phyloP scores from a whole-genome alignment of 139 green algal genomes.

The Chlamydomonas sp. region DNA sequence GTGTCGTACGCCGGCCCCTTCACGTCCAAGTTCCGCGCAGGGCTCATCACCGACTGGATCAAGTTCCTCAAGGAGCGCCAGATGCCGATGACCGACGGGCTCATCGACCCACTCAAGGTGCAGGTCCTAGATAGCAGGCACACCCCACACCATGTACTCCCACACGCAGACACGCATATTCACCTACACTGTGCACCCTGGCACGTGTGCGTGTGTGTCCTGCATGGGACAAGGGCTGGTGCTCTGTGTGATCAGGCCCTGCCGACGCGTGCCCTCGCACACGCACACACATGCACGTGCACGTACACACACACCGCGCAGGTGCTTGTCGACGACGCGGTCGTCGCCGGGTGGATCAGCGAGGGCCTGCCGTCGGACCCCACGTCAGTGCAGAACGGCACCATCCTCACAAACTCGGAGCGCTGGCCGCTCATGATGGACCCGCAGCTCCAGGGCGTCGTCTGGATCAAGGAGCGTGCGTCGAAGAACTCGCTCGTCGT shows the following conservation, averaged over 20 bases:
- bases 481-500: slow-evolving; percentile 72
- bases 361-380: slow-evolving; percentile 70
- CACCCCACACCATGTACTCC: no score
- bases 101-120: slow-evolving; percentile 62
- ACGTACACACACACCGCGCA: no score
- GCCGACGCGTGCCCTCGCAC: no score
- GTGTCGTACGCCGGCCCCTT: slow-evolving; percentile 69
- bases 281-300: no score
- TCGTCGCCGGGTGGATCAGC: slow-evolving; percentile 62
- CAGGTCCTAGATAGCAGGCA: no score
- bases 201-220: no score
- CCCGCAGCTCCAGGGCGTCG: slow-evolving; percentile 79
- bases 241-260: background rate
- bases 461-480: slow-evolving; percentile 82
- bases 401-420: slow-evolving; percentile 74
- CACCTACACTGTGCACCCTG: background rate
- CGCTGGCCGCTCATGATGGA: slow-evolving; percentile 80
- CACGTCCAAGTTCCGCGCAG: slow-evolving; percentile 59
- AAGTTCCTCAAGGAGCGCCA: slow-evolving; percentile 60
- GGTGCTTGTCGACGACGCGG: slow-evolving; percentile 73
- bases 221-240: no score
- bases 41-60: slow-evolving; percentile 61
- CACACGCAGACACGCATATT: slow-evolving; percentile 1
- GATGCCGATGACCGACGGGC: slow-evolving; percentile 70
- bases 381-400: slow-evolving; percentile 69